These are phyloP conservation scores for Willaertia magna DNA, from an alignment of 208 protist genomes.

Conservation along the genomic window DNA sequence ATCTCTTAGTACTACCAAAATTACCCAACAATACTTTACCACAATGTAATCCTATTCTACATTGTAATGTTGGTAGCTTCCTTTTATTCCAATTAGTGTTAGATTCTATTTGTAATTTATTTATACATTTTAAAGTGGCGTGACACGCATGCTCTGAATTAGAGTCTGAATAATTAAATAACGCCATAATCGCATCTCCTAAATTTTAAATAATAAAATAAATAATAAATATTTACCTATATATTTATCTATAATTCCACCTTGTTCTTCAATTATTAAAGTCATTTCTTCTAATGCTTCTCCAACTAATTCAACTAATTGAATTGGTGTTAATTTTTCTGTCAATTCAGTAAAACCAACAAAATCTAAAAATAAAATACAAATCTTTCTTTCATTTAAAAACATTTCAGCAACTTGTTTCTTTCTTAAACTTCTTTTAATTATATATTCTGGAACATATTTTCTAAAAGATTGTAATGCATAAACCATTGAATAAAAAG, in stretches of 20 bases:
- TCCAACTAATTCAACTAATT: not conserved
- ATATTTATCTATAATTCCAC: conserved; percentile 4
- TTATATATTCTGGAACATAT: not conserved
- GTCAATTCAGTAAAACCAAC: not conserved
- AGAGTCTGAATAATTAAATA: not conserved
- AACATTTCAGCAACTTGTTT: not conserved
- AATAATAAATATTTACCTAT: too few species aligned
- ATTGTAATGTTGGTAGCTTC: not conserved
- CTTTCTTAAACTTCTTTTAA: not conserved
- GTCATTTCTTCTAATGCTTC: not conserved
- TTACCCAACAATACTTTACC: not conserved
- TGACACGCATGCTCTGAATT: not conserved
- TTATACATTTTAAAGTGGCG: not conserved
- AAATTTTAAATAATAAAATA: too few species aligned
- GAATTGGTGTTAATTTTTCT: not conserved
- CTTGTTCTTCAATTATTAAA: not conserved
- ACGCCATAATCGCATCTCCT: not conserved
- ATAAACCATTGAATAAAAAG: not conserved
- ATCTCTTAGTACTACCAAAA: not conserved
- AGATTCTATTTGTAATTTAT: not conserved
- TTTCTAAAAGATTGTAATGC: not conserved
- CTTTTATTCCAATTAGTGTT: not conserved
- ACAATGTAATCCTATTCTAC: conserved; percentile 2
- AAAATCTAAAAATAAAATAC: not conserved
- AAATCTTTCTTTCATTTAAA: not conserved